Percentiles rank a stretch among this genome's conserved stretches.
These are phyloP conservation scores for Tolypocladium ophioglossoides DNA, from an alignment of 2,329 filamentous ascomycete genomes.

Conservation along the genomic window DNA sequence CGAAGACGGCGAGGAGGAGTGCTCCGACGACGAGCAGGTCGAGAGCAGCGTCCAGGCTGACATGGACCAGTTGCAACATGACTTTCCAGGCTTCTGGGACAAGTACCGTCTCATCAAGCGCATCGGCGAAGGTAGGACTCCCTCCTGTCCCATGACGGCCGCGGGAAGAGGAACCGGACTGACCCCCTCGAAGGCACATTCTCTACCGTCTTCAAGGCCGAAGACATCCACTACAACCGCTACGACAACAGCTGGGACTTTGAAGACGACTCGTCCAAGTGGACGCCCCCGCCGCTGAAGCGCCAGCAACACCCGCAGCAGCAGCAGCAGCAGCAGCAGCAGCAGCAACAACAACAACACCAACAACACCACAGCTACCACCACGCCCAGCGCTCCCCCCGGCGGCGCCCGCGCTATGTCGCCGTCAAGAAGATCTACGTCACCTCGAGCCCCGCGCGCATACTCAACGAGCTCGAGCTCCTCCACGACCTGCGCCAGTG, in stretches of 20 bases:
- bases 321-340: background rate
- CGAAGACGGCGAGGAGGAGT: constrained; percentile 29
- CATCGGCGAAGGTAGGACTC: constrained; percentile 74
- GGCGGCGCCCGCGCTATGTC: constrained; percentile 57
- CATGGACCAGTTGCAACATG: constrained; percentile 73
- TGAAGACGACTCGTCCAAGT: constrained; percentile 54
- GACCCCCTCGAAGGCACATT: constrained; percentile 66
- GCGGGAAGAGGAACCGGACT: background rate
- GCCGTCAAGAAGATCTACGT: constrained; percentile 99
- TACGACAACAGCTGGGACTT: constrained; percentile 85
- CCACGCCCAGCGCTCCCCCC: constrained; percentile 15
- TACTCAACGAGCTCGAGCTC: constrained; percentile 92
- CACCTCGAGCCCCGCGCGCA: constrained; percentile 85
- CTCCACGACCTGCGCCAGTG: constrained; percentile 79
- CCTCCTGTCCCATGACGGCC: background rate
- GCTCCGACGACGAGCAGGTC: constrained; percentile 50
- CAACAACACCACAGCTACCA: constrained; percentile 26
- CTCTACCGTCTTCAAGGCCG: constrained; percentile 97
- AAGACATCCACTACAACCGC: constrained; percentile 76
- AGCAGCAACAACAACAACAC: constrained; percentile 20
- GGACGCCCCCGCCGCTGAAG: constrained; percentile 58
- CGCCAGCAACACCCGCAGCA: constrained; percentile 23
- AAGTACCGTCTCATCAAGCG: constrained; percentile 88
- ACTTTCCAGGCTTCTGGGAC: constrained; percentile 74
- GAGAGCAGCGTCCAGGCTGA: constrained; percentile 68